These are phyloP conservation scores for Yamadazyma buinensis DNA, from an alignment of 1,139 yeast species.

Conservation along the genomic window DNA sequence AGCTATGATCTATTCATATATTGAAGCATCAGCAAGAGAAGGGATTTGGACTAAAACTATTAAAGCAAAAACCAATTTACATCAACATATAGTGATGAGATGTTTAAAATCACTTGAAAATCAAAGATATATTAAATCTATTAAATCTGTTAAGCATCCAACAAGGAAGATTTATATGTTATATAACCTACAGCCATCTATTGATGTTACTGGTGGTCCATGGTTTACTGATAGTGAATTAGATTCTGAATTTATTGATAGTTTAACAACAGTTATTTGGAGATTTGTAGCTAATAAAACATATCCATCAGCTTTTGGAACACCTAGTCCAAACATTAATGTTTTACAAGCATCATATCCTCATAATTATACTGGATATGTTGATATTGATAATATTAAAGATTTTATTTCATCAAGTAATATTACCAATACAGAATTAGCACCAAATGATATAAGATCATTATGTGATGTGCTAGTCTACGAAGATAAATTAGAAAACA, in stretches of 20 bases:
- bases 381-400: constrained; percentile 67
- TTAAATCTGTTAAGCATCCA: constrained; percentile 92
- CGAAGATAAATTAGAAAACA: constrained; percentile 79
- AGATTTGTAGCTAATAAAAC: constrained; percentile 73
- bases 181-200: constrained; percentile 86
- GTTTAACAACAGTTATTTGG: constrained; percentile 82
- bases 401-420: constrained; percentile 72
- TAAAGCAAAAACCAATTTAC: constrained; percentile 85
- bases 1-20: constrained; percentile 84
- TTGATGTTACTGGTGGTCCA: constrained; percentile 98
- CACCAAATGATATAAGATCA: constrained; percentile 68
- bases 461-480: constrained; percentile 83
- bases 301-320: constrained; percentile 65
- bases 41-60: constrained; percentile 96
- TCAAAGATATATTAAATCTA: constrained; percentile 82
- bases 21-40: constrained; percentile 90
- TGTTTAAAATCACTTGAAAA: constrained; percentile 80
- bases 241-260: constrained; percentile 90
- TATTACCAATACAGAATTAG: constrained; percentile 79
- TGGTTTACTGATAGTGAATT: constrained; percentile 97
- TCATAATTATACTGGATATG: constrained; percentile 58
- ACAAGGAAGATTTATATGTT: constrained; percentile 96
- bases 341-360: constrained; percentile 41
- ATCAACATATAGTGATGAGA: constrained; percentile 85
- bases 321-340: constrained; percentile 24